Evolutionary conservation across 768 basidiomycete genomes (phyloP), one percentile per base, ranked within the genome.

Genomic region (Amanita phalloides): DNA sequence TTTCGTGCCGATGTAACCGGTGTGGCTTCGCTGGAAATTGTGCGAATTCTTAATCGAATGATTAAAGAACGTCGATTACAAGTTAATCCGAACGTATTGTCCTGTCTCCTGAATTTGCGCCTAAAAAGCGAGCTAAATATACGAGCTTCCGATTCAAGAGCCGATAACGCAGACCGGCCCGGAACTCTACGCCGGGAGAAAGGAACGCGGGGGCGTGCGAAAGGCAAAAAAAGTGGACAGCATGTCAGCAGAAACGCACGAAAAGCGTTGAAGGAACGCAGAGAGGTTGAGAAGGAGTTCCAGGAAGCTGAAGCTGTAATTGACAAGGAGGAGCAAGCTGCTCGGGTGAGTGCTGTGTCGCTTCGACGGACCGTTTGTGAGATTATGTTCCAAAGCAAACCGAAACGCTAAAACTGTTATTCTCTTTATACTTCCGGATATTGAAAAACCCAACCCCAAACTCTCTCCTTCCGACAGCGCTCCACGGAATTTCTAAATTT

Each of bases 351-450:
- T 75, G 45, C 54, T 36, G 44, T 53, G 14, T 36, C 38, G 50
- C 13, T 39, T 26, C 23, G 21, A 33, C 3, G 39, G 4, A 26
- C 4, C 35, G 48, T 51, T 44, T 49, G 45, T 55, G 56, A 50
- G 6, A 41, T 41, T 6, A 14, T 9, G n/a, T 21, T 25, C 26
- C 23, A 21, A 42, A 96, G 93, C 94, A 96, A 75, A 98, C 94
- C 17, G 96, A 99, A 72, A 97, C 95, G 47, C 76, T 99, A 58
- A 98, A 99, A 66, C 82, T 97, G 56, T 76, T 98, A 44, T 99
- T 99, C 66, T 91, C 92, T 14, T 74, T 99, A 44, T 99, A 99
- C 71, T 98, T 99, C 69, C 84, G 87, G 55, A 87, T 98, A 59
- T 74, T 99, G 58, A 99, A 98, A 69, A 83, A 81, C 63, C 82